Conservation (phyloP, 2,329 filamentous ascomycete species). For the Apiospora kogelbergensis region DNA sequence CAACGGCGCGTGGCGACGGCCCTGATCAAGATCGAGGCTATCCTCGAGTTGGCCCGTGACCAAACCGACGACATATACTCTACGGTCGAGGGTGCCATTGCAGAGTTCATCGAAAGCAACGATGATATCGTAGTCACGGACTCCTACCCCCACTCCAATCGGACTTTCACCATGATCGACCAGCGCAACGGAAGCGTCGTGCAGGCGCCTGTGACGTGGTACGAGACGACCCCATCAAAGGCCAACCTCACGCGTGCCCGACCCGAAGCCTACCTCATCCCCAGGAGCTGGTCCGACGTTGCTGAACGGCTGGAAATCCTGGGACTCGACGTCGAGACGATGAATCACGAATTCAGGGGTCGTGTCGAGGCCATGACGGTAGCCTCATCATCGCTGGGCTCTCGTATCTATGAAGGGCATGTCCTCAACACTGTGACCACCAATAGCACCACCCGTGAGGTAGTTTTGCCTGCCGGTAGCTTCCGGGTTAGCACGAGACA, state of each 20-base stretch:
- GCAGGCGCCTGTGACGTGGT: slow-evolving; percentile 23
- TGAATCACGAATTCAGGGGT: slow-evolving; percentile 22
- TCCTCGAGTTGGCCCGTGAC: slow-evolving; percentile 26
- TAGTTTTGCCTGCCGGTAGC: slow-evolving; percentile 23
- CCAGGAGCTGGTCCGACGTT: slow-evolving; percentile 24
- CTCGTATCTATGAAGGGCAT: slow-evolving; percentile 25
- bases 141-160: slow-evolving; percentile 19
- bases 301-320: slow-evolving; percentile 21
- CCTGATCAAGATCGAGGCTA: slow-evolving; percentile 24
- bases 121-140: slow-evolving; percentile 28
- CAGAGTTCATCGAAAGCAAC: slow-evolving; percentile 21
- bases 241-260: slow-evolving; percentile 24
- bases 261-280: slow-evolving; percentile 27
- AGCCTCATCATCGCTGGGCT: slow-evolving; percentile 17
- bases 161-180: slow-evolving; percentile 25
- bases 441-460: slow-evolving; percentile 14
- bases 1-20: slow-evolving; percentile 27
- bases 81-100: slow-evolving; percentile 23
- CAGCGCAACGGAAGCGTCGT: slow-evolving; percentile 21
- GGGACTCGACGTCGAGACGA: slow-evolving; percentile 23
- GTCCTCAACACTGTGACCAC: slow-evolving; percentile 26
- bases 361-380: slow-evolving; percentile 23
- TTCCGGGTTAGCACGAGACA: slow-evolving; percentile 24
- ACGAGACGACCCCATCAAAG: slow-evolving; percentile 23
- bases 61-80: slow-evolving; percentile 22